phyloP scores from a whole-genome alignment of 202 grass and related monocot species.

The Cymbopogon flexuosus region DNA sequence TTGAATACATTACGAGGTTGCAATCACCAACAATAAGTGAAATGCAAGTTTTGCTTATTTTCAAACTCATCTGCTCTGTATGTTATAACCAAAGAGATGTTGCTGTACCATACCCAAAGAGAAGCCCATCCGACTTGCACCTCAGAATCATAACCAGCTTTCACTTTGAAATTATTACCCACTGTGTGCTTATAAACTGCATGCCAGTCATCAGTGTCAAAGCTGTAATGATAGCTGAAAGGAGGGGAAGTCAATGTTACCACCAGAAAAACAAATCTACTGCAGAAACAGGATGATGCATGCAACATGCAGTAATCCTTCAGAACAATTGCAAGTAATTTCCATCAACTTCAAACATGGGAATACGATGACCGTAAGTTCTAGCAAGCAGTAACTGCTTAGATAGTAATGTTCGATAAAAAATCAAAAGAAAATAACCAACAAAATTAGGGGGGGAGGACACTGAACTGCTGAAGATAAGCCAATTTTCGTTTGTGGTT shows the following conservation, averaged over 20 bases:
- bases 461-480: background rate
- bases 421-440: conserved; percentile 3
- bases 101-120: conserved; percentile 63
- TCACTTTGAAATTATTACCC: conserved; percentile 78
- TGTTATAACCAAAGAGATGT: conserved; percentile 16
- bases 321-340: background rate
- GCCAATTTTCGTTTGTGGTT: background rate
- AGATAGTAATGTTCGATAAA: background rate
- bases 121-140: conserved; percentile 77
- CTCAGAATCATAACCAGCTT: conserved; percentile 96
- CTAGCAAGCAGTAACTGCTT: background rate
- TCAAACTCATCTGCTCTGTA: conserved; percentile 3
- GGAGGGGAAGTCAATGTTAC: conserved; percentile 1
- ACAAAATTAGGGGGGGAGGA: background rate
- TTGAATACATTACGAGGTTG: no score
- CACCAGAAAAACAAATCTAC: background rate
- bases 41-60: background rate
- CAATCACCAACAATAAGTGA: no score
- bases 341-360: background rate
- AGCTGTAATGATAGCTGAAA: conserved; percentile 71
- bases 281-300: conserved; percentile 7
- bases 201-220: conserved; percentile 65
- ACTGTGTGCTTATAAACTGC: conserved; percentile 80
- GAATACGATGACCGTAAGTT: background rate
- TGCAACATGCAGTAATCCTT: background rate